Base-by-base conservation (phyloP, 768 basidiomycete genomes). In the Panaeolus papilionaceus region DNA sequence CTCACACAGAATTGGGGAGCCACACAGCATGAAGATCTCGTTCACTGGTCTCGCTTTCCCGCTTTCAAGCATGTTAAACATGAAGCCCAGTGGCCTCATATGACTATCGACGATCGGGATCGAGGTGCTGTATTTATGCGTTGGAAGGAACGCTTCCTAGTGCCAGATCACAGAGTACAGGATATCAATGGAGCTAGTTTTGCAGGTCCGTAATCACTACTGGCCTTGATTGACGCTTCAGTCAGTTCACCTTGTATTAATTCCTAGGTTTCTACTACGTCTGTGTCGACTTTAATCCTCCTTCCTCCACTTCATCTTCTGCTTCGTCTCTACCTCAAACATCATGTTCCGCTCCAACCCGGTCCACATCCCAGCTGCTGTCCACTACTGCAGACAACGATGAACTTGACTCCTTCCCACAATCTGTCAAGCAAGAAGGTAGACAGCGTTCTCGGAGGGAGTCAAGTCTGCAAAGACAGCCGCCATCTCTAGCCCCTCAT, bases 161-260 rank as follows among this genome's bases (percentile, higher is more conserved):
- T 98, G n/a, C 96, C 96, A 2, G 94, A 96, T 77, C 94, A 96
- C 80, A 88, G 90, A 67, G 93, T 97, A 38, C 90, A 93, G 77
- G 94, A 96, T 77, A 97, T 98, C 79, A 94, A 89, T 73, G 96
- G 96, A 51, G 96, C 96, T 23, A 95, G 93, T 76, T 98, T 96
- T 78, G 96, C 96, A 74, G 95, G 95, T 94, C 71, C 76, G 88
- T 82, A 18, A 5, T 67, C 58, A 40, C 49, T 51, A 65, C 64
- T 40, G 71, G 12, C 38, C 38, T 49, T 61, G 28, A 63, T 14
- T 33, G 47, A 67, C 38, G 23, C 38, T 68, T 58, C n/a, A 28
- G 33, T 10, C 33, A 8, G 7, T 51, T 58, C 28, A 28, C 75
- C 51, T 72, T 72, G 47, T 40, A 49, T 67, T 58, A 61, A 67